Conservation (phyloP, 2,329 filamentous ascomycete species). For the Botryotinia narcissicola region DNA sequence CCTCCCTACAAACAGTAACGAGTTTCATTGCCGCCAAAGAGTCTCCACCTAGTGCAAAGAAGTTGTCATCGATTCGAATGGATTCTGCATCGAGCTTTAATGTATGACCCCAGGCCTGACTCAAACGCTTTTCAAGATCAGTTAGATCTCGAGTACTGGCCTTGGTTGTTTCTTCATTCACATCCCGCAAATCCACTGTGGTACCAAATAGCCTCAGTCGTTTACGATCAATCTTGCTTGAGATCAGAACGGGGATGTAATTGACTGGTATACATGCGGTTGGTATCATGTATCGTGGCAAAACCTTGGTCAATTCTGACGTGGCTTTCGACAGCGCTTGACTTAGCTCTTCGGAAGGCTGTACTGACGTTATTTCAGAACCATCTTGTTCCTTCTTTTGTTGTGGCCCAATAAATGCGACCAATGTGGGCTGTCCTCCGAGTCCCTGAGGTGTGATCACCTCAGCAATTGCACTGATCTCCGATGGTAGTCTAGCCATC, state of each 20-base stretch:
- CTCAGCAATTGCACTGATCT: slow-evolving; percentile 37
- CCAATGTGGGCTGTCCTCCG: slow-evolving; percentile 35
- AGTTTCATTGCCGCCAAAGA: slow-evolving; percentile 44
- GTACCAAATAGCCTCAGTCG: slow-evolving; percentile 33
- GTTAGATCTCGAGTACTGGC: background rate
- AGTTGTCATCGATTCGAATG: slow-evolving; percentile 38
- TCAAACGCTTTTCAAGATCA: slow-evolving; percentile 22
- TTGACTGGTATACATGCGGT: slow-evolving; percentile 37
- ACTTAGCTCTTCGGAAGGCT: slow-evolving; percentile 3
- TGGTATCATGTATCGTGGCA: slow-evolving; percentile 41
- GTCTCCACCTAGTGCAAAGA: slow-evolving; percentile 42
- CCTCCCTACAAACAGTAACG: slow-evolving; percentile 41
- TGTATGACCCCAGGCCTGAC: slow-evolving; percentile 24
- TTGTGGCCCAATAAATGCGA: slow-evolving; percentile 7
- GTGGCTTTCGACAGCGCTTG: slow-evolving; percentile 18
- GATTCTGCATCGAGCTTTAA: slow-evolving; percentile 25
- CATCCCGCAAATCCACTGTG: background rate
- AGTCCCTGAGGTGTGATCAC: slow-evolving; percentile 36
- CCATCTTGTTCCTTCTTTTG: background rate
- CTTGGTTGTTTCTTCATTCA: slow-evolving; percentile 3
- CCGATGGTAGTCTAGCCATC: slow-evolving; percentile 40
- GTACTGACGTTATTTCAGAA: slow-evolving; percentile 14
- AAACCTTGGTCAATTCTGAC: slow-evolving; percentile 34
- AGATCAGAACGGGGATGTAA: slow-evolving; percentile 36
- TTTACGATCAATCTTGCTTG: slow-evolving; percentile 42